Evolutionary conservation across 139 green algal genomes (phyloP), one percentile per base, ranked within the genome.

Genomic region (Limnomonas spitsbergensis): DNA sequence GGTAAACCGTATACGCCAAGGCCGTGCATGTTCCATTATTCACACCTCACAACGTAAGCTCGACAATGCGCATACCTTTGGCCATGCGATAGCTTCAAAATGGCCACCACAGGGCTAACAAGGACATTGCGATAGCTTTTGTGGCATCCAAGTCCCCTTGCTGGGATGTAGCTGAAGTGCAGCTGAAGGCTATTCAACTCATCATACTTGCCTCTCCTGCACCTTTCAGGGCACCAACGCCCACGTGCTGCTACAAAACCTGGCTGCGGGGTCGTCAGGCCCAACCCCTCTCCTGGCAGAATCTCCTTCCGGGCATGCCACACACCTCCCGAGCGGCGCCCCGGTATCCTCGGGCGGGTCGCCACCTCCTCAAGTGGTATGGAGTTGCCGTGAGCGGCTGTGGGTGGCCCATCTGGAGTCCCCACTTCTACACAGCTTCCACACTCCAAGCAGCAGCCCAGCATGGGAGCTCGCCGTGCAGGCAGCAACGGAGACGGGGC

Each of bases 171-270:
- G n/a, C n/a, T n/a, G n/a, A n/a, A n/a, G n/a, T n/a, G n/a, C n/a
- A n/a, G n/a, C n/a, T n/a, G n/a, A n/a, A n/a, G n/a, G n/a, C n/a
- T n/a, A n/a, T n/a, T n/a, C n/a, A n/a, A n/a, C 26, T 29, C 20
- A 70, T 34, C 20, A 56, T n/a, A 20, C 47, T 9, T 56, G 61
- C 61, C 35, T 42, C 35, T 53, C 35, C 35, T 53, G 32, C 26
- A 29, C 9, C 37, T 31, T 54, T 20, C 69, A 70, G 82, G 89
- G 87, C 66, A 92, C 86, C 54, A 92, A 94, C 56, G 84, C 86
- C 0, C 86, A 91, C 35, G 84, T 81, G 3, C 39, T 92, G 34
- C 52, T 91, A 37, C 37, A 80, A 53, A 40, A 35, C 36, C 73
- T 38, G 52, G 24, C 27, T 69, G 7, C 35, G n/a, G n/a, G 53